A percentile compares a stretch with the other conserved stretches of the same genome.
phyloP scores from a whole-genome alignment of 2,329 filamentous ascomycete genomes.

The Cytospora chrysosperma region DNA sequence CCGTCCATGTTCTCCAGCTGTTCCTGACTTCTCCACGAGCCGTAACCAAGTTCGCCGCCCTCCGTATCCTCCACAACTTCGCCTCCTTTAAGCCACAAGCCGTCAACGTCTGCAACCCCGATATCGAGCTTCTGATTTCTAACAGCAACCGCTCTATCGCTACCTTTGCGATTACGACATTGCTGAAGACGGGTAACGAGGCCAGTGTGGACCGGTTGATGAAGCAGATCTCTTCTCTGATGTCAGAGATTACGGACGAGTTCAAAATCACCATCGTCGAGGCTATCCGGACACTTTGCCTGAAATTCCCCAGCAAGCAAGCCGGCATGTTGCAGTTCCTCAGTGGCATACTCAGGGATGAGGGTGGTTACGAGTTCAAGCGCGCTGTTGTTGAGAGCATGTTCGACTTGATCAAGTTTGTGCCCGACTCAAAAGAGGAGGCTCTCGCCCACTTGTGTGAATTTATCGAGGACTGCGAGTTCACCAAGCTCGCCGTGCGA shows the following conservation, averaged over 20 bases:
- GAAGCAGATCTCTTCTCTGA: conserved; percentile 98
- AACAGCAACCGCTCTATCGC: conserved; percentile 97
- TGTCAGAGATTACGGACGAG: conserved; percentile 98
- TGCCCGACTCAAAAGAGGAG: conserved; percentile 78
- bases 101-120: conserved; percentile 91
- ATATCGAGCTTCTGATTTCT: conserved; percentile 94
- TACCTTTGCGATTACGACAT: conserved; percentile 95
- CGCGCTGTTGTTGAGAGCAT: conserved; percentile 96
- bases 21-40: conserved; percentile 95
- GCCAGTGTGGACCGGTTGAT: conserved; percentile 94
- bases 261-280: conserved; percentile 99
- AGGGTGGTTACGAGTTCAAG: conserved; percentile 98
- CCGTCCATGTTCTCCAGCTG: conserved; percentile 91
- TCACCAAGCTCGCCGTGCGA: conserved; percentile 94
- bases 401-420: conserved; percentile 98
- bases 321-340: conserved; percentile 97
- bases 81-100: conserved; percentile 94
- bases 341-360: conserved; percentile 92
- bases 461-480: conserved; percentile 99
- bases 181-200: conserved; percentile 98
- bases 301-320: conserved; percentile 98
- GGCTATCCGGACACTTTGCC: conserved; percentile 90
- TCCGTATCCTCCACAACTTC: conserved; percentile 94
- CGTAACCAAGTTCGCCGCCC: conserved; percentile 95
- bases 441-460: conserved; percentile 95